Conservation (phyloP, 805 yeast genomes). For the Huiozyma naganishii region DNA sequence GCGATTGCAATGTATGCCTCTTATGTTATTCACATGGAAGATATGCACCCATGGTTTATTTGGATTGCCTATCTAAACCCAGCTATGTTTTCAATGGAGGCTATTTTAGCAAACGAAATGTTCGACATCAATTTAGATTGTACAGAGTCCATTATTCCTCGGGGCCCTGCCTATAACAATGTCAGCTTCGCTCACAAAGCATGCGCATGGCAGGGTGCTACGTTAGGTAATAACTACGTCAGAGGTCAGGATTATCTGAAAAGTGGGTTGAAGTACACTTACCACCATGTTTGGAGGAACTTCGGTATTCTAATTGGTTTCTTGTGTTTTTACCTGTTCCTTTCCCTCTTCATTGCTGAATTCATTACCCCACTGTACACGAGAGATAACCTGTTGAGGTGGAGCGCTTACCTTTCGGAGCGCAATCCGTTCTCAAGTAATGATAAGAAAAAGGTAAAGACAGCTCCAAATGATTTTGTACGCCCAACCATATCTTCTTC, state of each 20-base stretch:
- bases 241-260: slow-evolving; percentile 47
- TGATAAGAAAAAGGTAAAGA: slow-evolving; percentile 1
- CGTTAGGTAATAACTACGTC: slow-evolving; percentile 40
- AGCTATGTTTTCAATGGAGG: slow-evolving; percentile 47
- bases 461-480: background rate
- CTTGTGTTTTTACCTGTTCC: slow-evolving; percentile 28
- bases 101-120: slow-evolving; percentile 57
- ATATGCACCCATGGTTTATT: slow-evolving; percentile 62
- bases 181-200: slow-evolving; percentile 32
- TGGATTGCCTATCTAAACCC: slow-evolving; percentile 56
- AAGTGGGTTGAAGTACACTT: slow-evolving; percentile 38
- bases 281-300: slow-evolving; percentile 67
- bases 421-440: slow-evolving; percentile 2
- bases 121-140: slow-evolving; percentile 47
- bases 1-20: slow-evolving; percentile 52
- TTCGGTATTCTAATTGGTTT: slow-evolving; percentile 53
- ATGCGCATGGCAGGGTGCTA: slow-evolving; percentile 54
- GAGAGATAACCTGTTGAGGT: slow-evolving; percentile 7
- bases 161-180: slow-evolving; percentile 42
- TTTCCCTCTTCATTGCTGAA: slow-evolving; percentile 26
- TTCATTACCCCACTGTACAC: slow-evolving; percentile 19
- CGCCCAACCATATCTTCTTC: slow-evolving; percentile 6
- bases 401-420: slow-evolving; percentile 2
- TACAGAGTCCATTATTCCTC: slow-evolving; percentile 42
- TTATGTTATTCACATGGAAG: slow-evolving; percentile 46